Percentiles rank a stretch among this genome's conserved stretches.
Evolutionary conservation across 768 basidiomycete species (phyloP).

Genomic region (Mycena pura): DNA sequence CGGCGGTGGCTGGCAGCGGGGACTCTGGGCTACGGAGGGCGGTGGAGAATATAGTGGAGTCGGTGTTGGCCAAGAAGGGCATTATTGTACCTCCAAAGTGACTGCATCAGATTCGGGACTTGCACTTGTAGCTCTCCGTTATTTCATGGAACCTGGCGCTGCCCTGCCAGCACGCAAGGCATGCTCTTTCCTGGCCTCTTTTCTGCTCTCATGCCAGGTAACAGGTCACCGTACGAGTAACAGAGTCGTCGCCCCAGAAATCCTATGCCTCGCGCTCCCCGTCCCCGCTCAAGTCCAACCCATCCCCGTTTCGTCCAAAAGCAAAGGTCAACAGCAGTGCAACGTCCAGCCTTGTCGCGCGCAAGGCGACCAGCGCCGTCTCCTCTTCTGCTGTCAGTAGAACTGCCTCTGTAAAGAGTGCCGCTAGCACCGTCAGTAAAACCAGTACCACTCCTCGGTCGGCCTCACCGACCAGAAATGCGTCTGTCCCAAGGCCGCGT

Average conservation of each 20-base stretch:
- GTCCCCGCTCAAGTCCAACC: slow-evolving; percentile 46
- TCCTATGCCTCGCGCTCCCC: slow-evolving; percentile 31
- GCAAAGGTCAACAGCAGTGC: slow-evolving; percentile 69
- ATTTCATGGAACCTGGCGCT: slow-evolving; percentile 24
- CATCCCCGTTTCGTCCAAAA: slow-evolving; percentile 49
- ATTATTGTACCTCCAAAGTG: not conserved
- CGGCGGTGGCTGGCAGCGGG: slow-evolving; percentile 65
- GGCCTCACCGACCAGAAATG: slow-evolving; percentile 15
- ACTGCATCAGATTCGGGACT: not conserved
- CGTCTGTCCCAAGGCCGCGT: slow-evolving; percentile 28
- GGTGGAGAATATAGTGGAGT: slow-evolving; percentile 66
- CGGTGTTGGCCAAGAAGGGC: slow-evolving; percentile 56
- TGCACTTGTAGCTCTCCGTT: not conserved
- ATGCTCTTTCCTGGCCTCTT: not conserved
- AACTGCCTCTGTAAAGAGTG: slow-evolving; percentile 28
- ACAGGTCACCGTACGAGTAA: slow-evolving; percentile 26
- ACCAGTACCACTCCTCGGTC: slow-evolving; percentile 10
- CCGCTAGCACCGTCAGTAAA: not conserved
- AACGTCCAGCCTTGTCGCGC: slow-evolving; percentile 33
- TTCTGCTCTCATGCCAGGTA: slow-evolving; percentile 14
- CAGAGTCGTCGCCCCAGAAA: slow-evolving; percentile 13
- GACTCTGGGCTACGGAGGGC: slow-evolving; percentile 52
- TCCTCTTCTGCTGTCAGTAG: slow-evolving; percentile 46
- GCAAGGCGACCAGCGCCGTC: slow-evolving; percentile 37
- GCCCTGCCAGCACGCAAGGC: slow-evolving; percentile 14